Base-by-base conservation (phyloP, 2,329 filamentous ascomycete species). In the Microsporum ferrugineum region DNA sequence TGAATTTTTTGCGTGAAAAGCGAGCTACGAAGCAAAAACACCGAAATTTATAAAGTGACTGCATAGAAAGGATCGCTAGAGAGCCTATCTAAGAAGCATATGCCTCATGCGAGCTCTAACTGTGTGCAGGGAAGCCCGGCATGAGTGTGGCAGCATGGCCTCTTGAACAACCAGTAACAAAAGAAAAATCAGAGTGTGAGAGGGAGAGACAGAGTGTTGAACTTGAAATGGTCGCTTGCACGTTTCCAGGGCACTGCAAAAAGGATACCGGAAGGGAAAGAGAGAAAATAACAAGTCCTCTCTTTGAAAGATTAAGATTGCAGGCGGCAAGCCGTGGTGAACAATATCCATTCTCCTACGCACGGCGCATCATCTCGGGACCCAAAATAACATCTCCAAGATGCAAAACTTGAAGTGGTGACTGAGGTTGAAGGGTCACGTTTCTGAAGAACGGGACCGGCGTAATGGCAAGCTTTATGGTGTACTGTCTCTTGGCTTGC, bases 381-480 rank as follows among this genome's bases (percentile, higher is more conserved):
- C 29, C 29, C 27, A 53, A 34, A 12, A 59, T 14, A 38, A 59
- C 39, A 10, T 59, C 57, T 45, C 34, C 57, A 23, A 47, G 34
- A 59, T 59, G 57, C 41, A 59, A 27, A 5, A 47, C 39, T 7
- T 59, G 38, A 17, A 59, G 29, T n/a, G 34, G 7, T 29, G 57
- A 17, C 14, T 34, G 12, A 59, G 57, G 57, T 7, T 59, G 57
- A 2, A 17, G 5, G 29, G 31, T 36, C 23, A 39, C 58, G 10
- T 60, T 51, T 10, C 45, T 43, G 58, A 60, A 60, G 17, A 53
- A 53, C 14, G 38, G 36, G 45, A 60, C 47, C 7, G 58, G 43
- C 17, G 58, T 60, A 53, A 60, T 60, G 7, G 58, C 31, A 10
- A 60, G 47, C 12, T 60, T 51, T 12, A 60, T 31, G n/a, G 58